These are phyloP conservation scores for Chlamydomonas eustigma DNA, from an alignment of 139 green algal species.

Conservation along the genomic window DNA sequence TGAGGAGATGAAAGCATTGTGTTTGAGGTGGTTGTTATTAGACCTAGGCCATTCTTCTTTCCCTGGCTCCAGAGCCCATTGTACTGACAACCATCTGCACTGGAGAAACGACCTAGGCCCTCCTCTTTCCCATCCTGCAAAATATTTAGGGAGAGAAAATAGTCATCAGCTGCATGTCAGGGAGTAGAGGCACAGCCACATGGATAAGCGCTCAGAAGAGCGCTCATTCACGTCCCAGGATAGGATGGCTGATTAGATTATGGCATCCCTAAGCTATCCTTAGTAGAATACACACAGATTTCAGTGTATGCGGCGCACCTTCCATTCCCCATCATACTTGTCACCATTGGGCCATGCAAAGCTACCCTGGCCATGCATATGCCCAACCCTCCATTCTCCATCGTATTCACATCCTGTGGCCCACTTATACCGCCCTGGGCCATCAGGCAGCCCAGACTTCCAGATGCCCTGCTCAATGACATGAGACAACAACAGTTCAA, in stretches of 20 bases:
- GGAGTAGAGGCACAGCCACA: no score
- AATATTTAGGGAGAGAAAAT: no score
- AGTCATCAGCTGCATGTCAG: no score
- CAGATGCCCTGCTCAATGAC: constrained; percentile 30
- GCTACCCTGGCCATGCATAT: constrained; percentile 81
- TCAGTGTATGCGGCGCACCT: constrained; percentile 29
- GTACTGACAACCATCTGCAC: not conserved
- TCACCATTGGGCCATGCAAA: constrained; percentile 83
- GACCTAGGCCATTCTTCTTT: not conserved
- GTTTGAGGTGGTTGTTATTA: not conserved
- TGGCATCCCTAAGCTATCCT: no score
- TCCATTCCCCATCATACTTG: constrained; percentile 85
- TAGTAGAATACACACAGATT: not conserved
- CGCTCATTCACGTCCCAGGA: no score
- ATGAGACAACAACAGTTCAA: no score
- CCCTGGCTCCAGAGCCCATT: not conserved
- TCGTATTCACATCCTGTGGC: constrained; percentile 77
- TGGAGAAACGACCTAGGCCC: not conserved
- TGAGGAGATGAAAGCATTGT: no score
- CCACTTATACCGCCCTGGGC: constrained; percentile 76
- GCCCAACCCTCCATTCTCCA: constrained; percentile 76
- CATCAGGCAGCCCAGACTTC: constrained; percentile 56
- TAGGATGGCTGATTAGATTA: no score
- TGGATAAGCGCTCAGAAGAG: no score
- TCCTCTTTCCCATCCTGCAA: not conserved